A percentile compares a stretch with the other conserved stretches of the same genome.
phyloP scores from a whole-genome alignment of 2,329 filamentous ascomycete genomes.

The Aspergillus sergii region DNA sequence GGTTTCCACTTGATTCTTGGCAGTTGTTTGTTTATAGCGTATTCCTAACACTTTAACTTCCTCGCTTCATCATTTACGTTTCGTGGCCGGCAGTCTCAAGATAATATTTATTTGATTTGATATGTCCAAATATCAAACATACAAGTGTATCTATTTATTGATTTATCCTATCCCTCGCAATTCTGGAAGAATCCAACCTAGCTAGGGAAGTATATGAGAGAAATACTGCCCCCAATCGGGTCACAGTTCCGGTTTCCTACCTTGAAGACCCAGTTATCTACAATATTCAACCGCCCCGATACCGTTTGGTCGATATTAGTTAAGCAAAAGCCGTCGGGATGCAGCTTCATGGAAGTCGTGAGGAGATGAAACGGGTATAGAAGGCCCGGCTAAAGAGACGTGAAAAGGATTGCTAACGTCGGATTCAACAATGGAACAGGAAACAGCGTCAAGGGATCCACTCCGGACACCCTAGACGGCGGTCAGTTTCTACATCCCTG shows the following conservation, averaged over 20 bases:
- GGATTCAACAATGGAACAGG: background rate
- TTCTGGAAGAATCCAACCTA: too few relatives aligned
- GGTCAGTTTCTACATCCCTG: too few relatives aligned
- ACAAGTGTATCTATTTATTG: background rate
- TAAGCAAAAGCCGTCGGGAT: slow-evolving; percentile 6
- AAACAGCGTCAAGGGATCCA: background rate
- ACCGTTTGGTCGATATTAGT: background rate
- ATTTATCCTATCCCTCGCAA: background rate
- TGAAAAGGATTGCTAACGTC: too few relatives aligned
- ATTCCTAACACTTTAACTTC: too few relatives aligned
- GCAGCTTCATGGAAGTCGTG: background rate
- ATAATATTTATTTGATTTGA: background rate
- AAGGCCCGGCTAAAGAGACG: too few relatives aligned
- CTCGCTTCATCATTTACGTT: too few relatives aligned
- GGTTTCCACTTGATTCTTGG: background rate
- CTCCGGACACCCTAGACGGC: too few relatives aligned
- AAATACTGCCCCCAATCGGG: too few relatives aligned
- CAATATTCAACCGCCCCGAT: background rate
- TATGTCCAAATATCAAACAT: background rate
- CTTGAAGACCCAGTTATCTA: slow-evolving; percentile 4
- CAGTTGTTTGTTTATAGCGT: too few relatives aligned
- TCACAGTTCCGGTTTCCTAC: too few relatives aligned
- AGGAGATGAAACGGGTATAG: background rate
- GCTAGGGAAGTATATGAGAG: too few relatives aligned
- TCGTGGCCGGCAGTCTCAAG: background rate